A percentile compares a stretch with the other conserved stretches of the same genome.
These are phyloP conservation scores for Telopea speciosissima DNA, from an alignment of 177 flowering plant genomes.

Conservation along the genomic window DNA sequence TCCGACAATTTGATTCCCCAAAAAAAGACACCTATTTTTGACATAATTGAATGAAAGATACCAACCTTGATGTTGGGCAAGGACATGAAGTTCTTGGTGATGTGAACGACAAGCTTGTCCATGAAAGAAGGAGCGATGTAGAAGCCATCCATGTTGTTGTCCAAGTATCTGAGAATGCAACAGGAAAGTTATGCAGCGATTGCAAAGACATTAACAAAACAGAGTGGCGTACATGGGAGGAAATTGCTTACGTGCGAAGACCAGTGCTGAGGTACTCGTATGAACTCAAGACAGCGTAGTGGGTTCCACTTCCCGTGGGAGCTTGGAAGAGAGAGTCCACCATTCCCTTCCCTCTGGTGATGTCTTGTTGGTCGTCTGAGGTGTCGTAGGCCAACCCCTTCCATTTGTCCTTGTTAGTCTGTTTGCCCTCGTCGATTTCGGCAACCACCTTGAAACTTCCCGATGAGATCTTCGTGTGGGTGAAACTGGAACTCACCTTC, in stretches of 20 bases:
- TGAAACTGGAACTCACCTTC: constrained; percentile 36
- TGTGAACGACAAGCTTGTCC: constrained; percentile 62
- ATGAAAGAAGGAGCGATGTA: constrained; percentile 63
- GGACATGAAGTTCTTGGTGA: constrained; percentile 50
- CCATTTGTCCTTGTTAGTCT: constrained; percentile 45
- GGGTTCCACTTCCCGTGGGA: constrained; percentile 39
- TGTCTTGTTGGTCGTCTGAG: constrained; percentile 60
- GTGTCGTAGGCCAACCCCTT: constrained; percentile 36
- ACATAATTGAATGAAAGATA: neutral
- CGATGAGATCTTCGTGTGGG: constrained; percentile 14
- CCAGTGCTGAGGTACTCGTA: constrained; percentile 49
- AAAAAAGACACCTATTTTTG: no score
- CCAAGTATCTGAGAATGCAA: constrained; percentile 30
- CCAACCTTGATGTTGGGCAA: constrained; percentile 45
- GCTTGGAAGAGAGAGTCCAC: constrained; percentile 49
- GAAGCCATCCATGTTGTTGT: constrained; percentile 46
- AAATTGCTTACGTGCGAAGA: constrained; percentile 25
- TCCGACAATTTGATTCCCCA: no score
- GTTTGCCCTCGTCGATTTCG: constrained; percentile 25
- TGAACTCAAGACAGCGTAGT: constrained; percentile 39
- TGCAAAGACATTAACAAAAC: neutral
- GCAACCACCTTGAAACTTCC: constrained; percentile 30
- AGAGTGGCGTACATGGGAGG: no score
- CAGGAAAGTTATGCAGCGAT: neutral
- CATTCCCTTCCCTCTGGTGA: constrained; percentile 54